Evolutionary conservation across 495 filamentous ascomycete genomes (phyloP), one percentile per base, ranked within the genome.

Genomic region (Aspergillus haitiensis): DNA sequence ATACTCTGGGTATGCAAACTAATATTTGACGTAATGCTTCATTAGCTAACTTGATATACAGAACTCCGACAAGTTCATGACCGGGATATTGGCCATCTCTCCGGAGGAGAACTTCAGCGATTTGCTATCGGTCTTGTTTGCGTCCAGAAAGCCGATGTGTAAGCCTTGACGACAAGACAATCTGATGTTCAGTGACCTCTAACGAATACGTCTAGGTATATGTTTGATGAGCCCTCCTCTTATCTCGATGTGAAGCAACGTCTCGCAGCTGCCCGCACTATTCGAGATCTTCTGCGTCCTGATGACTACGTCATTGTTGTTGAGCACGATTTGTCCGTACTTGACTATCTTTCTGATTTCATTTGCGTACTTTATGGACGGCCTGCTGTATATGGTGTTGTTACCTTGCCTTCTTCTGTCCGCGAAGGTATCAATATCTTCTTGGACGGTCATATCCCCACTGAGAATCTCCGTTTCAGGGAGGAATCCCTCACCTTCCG

Each of bases 401-500:
- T 98, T n/a, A 97, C 94, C 27, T 81, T 98, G 45, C 94, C 94
- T 47, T 81, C 93, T 58, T 98, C 94, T 2, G 95, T 98, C 49
- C 91, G 94, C 64, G 95, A 98, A 84, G 94, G 94, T 67, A 98
- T 98, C 85, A 98, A 98, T 77, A 97, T 98, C 74, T 98, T 98
- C 86, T 81, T 98, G 33, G 94, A 98, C 68, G 94, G 94, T 63
- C 89, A 97, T 72, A 96, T 97, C 47, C 94, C 94, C 31, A 98
- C 94, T 7, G 94, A 98, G 82, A 98, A 98, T 76, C 75, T 98
- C 69, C 93, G 94, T 60, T 98, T 98, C 88, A 88, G 94, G 62
- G 95, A 98, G 47, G 94, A 98, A 67, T 94, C 90, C 44, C 82
- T 98, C 58, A 93, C 93, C 49, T 98, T 98, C 88, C 90, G 94